A percentile compares a stretch with the other conserved stretches of the same genome.
Conservation (phyloP, 2,329 filamentous ascomycete genomes). For the Karstenula rhodostoma region DNA sequence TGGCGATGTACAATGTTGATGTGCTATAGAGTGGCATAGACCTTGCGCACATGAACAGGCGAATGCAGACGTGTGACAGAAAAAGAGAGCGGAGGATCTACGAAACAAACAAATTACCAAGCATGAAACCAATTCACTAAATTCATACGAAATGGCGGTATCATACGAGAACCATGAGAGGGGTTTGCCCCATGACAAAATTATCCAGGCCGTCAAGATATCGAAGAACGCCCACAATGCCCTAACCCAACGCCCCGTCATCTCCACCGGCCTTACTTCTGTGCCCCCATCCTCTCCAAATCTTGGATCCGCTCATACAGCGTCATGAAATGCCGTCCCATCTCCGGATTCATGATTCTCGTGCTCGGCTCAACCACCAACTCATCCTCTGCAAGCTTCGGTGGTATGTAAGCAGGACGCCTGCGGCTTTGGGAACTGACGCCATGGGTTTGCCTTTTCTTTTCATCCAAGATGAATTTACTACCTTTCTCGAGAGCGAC, state of each 20-base stretch:
- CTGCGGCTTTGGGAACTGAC: not conserved
- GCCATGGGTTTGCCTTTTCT: not conserved
- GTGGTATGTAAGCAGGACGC: not conserved
- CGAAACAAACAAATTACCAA: no score
- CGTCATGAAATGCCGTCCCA: not conserved
- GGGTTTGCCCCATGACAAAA: no score
- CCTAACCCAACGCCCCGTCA: no score
- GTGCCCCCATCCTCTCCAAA: not conserved
- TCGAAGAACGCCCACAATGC: no score
- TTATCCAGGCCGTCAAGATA: no score
- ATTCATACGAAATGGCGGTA: no score
- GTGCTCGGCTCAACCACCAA: constrained; percentile 11
- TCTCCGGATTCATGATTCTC: not conserved
- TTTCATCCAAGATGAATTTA: constrained; percentile 1
- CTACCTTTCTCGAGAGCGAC: constrained; percentile 13
- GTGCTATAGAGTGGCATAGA: no score
- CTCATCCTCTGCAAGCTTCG: not conserved
- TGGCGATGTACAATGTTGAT: no score
- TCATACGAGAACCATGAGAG: not conserved
- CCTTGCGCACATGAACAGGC: no score
- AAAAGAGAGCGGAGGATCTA: no score
- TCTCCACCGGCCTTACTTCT: not conserved
- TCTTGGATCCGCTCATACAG: not conserved
- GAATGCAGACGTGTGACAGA: no score
- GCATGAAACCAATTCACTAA: no score